phyloP scores from a whole-genome alignment of 2,329 filamentous ascomycete species.

The Hymenoscyphus salicellus region DNA sequence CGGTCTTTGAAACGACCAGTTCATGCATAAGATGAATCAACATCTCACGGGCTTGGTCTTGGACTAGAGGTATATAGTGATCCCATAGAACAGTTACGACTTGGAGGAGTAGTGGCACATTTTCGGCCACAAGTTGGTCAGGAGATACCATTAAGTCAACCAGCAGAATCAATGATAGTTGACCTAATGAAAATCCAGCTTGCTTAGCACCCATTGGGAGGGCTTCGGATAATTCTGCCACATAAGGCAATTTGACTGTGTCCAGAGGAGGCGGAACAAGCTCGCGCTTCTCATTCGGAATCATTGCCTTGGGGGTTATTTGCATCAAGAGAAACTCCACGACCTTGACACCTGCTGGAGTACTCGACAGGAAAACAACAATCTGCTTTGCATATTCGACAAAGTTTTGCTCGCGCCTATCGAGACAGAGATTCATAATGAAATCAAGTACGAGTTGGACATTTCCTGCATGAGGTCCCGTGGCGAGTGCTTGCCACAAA shows the following conservation, averaged over 20 bases:
- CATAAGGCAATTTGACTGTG: constrained; percentile 74
- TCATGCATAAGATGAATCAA: constrained; percentile 96
- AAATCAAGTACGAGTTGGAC: constrained; percentile 94
- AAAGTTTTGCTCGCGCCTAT: constrained; percentile 94
- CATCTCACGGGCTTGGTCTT: constrained; percentile 97
- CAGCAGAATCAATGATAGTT: constrained; percentile 86
- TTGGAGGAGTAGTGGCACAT: constrained; percentile 82
- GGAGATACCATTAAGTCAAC: constrained; percentile 96
- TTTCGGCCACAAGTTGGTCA: constrained; percentile 73
- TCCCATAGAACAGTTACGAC: constrained; percentile 95
- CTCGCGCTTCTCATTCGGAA: constrained; percentile 78
- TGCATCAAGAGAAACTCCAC: constrained; percentile 91
- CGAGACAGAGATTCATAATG: constrained; percentile 89
- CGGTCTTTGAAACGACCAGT: constrained; percentile 76
- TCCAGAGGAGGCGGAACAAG: constrained; percentile 69
- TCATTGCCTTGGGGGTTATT: constrained; percentile 94
- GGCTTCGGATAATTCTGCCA: constrained; percentile 76
- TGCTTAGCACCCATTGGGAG: constrained; percentile 88
- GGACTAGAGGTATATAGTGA: constrained; percentile 89
- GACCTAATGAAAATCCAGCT: constrained; percentile 85
- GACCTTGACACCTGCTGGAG: constrained; percentile 79
- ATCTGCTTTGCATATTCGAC: constrained; percentile 98
- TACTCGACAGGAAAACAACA: constrained; percentile 91
- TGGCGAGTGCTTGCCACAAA: constrained; percentile 93
- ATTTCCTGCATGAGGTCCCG: constrained; percentile 87